Evolutionary conservation across 2,329 filamentous ascomycete species (phyloP), one percentile per base, ranked within the genome.

Genomic region (Diaporthe sp.): DNA sequence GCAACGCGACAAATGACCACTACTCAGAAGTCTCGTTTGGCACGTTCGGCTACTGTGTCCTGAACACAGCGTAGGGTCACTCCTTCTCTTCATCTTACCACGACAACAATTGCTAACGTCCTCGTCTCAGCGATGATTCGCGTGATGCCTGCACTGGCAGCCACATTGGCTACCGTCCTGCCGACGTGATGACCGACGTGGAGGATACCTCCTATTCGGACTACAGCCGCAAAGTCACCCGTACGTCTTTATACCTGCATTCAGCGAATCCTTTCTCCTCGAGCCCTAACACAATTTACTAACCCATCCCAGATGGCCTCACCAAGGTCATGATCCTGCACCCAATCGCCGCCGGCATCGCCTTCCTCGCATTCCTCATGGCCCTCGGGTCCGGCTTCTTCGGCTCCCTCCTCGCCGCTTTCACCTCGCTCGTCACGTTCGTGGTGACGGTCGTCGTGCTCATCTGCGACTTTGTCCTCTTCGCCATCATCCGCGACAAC

Each of bases 251-350:
- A 9, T 25, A 42, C 22, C 6, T 1, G 2, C 30, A 37, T 2
- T 7, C 12, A 27, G 30, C 30, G 8, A 25, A 25, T n/a, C 17
- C 3, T 19, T 25, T 10, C 44, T 27, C 44, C 30, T 37, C 1
- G 3, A 5, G 8, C 19, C 30, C 2, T 51, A 7, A 12, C 19
- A 25, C 15, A 66, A 5, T 4, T 35, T 8, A 35, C 63, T 66
- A 19, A 66, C 4, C n/a, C 12, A 19, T 25, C 22, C 44, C 44
- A 66, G 85, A 85, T 76, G 83, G 81, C 37, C 84, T 92, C 53
- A 92, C 90, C 55, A 84, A 85, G 76, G 88, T 89, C 76, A 89
- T 92, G 89, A 82, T 92, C 70, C 85, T 93, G 74, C 91, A 92
- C 83, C 90, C 91, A 37, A 83, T 92, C 78, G 89, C 86, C n/a